Base-by-base conservation (phyloP, 2,329 filamentous ascomycete genomes). In the Beauveria brongniartii region DNA sequence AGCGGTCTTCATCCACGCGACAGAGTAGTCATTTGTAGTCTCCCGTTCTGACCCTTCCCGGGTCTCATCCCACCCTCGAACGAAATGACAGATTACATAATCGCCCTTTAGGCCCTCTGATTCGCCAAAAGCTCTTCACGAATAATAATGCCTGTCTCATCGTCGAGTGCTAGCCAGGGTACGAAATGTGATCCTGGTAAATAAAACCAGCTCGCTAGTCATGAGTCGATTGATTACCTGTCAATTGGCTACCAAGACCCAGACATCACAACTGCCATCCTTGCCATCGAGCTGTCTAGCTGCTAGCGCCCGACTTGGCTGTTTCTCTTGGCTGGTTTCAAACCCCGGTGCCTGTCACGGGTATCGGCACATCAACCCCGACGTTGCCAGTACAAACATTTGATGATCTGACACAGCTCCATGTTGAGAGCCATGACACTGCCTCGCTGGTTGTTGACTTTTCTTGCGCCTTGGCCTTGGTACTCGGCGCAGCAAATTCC, bases 21-120 rank as follows among this genome's bases (percentile, higher is more conserved):
- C 12, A 34, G 12, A 34, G 12, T 10, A 22, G 22, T 22, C 22
- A 22, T 22, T 22, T 22, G 22, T 22, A 22, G 28, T 52, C 56
- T 41, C 46, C 55, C 55, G 30, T 43, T 48, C 50, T 43, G 7
- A 34, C 46, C 46, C 55, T 44, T 43, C 26, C 51, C 28, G 7
- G 20, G 26, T 55, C 52, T 44, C 52, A 12, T 53, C 20, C 30
- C 30, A 22, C 34, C 20, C 47, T 59, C 26, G 26, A 59, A 28
- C 48, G 48, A 59, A 59, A 59, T 53, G 52, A 26, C 48, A 59
- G 46, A 53, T 59, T 59, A 37, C 48, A 52, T n/a, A 5, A 3
- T 8, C 14, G 46, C n/a, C 37, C 26, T 53, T 46, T 16, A 20
- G 26, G 48, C 48, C 4, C 47, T 41, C 47, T 51, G 37, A 52